A percentile compares a stretch with the other conserved stretches of the same genome.
These are phyloP conservation scores for Bolboschoenoplectus hybrid DNA, from an alignment of 202 grass and related monocot species.

Conservation along the genomic window DNA sequence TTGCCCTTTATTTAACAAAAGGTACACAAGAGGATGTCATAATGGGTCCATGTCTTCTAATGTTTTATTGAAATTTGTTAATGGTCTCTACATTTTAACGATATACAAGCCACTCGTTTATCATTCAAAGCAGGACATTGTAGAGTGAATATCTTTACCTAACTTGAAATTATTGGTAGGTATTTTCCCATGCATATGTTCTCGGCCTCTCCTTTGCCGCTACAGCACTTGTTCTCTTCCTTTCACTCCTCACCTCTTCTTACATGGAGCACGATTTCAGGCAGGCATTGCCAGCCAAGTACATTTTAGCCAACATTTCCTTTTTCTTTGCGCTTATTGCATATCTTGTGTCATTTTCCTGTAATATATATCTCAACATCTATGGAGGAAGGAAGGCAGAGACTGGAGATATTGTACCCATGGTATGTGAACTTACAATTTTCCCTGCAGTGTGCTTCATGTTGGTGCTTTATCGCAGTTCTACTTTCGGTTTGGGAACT, in stretches of 20 bases:
- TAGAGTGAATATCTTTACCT: neutral
- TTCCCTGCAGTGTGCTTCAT: slow-evolving; percentile 27
- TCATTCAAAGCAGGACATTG: neutral
- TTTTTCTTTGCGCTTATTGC: slow-evolving; percentile 33
- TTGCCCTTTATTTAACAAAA: slow-evolving; percentile 14
- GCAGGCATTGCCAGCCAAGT: slow-evolving; percentile 36
- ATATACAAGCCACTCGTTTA: neutral
- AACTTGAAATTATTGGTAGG: slow-evolving; percentile 13
- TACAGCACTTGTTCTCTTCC: slow-evolving; percentile 39
- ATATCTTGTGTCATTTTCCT: slow-evolving; percentile 24
- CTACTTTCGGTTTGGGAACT: neutral
- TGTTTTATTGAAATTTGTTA: neutral
- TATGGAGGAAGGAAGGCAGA: slow-evolving; percentile 34
- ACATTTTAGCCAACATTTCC: slow-evolving; percentile 25
- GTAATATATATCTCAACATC: slow-evolving; percentile 41
- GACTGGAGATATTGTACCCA: neutral
- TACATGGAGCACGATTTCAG: slow-evolving; percentile 45
- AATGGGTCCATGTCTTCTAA: neutral
- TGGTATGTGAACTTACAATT: slow-evolving; percentile 36
- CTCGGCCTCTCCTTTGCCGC: slow-evolving; percentile 41
- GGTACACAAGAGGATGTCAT: neutral
- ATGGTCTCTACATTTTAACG: neutral
- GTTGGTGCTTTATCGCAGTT: slow-evolving; percentile 7
- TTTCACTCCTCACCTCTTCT: slow-evolving; percentile 39
- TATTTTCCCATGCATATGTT: slow-evolving; percentile 41